Percentiles rank a stretch among this genome's conserved stretches.
phyloP scores from a whole-genome alignment of 2,329 filamentous ascomycete species.

The Aspergillus neoniger region DNA sequence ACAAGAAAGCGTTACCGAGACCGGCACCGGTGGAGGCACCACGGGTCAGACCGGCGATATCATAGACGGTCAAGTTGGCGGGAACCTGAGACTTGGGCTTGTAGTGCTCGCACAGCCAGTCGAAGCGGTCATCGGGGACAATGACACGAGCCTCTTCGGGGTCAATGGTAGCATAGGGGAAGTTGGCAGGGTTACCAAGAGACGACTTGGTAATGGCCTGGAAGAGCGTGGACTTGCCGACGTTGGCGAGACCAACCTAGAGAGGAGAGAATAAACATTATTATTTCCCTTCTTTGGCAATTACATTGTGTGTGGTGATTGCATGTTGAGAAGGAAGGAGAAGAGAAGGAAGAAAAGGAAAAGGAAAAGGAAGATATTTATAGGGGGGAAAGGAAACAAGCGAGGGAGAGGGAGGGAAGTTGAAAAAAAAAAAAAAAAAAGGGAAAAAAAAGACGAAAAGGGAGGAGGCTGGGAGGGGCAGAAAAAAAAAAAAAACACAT shows the following conservation, averaged over 20 bases:
- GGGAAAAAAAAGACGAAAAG: constrained; percentile 5
- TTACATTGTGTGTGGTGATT: constrained; percentile 15
- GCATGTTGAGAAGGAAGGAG: constrained; percentile 13
- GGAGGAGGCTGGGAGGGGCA: constrained; percentile 24
- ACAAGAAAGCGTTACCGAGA: constrained; percentile 96
- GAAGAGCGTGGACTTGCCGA: constrained; percentile 99
- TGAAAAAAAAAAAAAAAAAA: constrained; percentile 23
- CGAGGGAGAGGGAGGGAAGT: constrained; percentile 27
- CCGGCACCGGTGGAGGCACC: constrained; percentile 96
- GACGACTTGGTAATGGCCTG: constrained; percentile 98
- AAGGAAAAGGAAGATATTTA: not conserved
- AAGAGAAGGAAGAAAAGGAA: constrained; percentile 4
- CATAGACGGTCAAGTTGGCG: constrained; percentile 96
- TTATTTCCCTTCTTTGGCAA: not conserved
- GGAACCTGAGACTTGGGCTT: constrained; percentile 97
- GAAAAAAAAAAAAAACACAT: constrained; percentile 28
- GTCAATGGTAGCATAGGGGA: constrained; percentile 98
- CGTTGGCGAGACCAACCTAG: constrained; percentile 96
- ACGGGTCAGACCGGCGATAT: constrained; percentile 94
- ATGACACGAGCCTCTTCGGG: constrained; percentile 97
- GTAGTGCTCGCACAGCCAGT: constrained; percentile 95
- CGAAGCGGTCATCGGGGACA: constrained; percentile 92
- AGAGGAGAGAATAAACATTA: constrained; percentile 15
- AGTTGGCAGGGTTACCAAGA: constrained; percentile 98
- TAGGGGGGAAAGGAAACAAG: constrained; percentile 5